phyloP scores from a whole-genome alignment of 2,329 filamentous ascomycete genomes.

The Claviceps sp. region DNA sequence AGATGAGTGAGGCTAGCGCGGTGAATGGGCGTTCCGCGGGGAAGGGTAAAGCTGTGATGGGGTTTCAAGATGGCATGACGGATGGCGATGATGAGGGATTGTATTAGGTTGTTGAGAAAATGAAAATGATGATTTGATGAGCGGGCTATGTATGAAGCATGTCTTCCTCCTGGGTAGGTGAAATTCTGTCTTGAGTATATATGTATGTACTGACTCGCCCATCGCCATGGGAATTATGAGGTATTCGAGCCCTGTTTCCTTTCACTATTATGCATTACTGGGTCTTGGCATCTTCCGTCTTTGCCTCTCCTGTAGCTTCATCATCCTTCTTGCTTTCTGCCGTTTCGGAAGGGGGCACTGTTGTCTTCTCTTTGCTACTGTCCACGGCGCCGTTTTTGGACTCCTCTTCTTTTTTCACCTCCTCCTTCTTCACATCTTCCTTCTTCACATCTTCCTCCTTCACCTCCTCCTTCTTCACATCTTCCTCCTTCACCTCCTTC shows the following conservation, averaged over 20 bases:
- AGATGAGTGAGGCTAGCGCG: constrained; percentile 12
- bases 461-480: constrained; percentile 14
- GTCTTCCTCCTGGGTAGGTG: no score
- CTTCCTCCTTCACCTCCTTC: constrained; percentile 12
- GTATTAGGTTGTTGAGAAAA: constrained; percentile 25
- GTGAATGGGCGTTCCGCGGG: constrained; percentile 29
- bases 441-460: constrained; percentile 5
- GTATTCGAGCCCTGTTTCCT: neutral
- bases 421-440: constrained; percentile 10
- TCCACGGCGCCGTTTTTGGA: constrained; percentile 14
- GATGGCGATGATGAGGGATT: constrained; percentile 45
- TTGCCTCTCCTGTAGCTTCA: constrained; percentile 6
- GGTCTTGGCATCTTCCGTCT: constrained; percentile 2
- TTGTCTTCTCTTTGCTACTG: constrained; percentile 11
- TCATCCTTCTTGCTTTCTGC: constrained; percentile 11
- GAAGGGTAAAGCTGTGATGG: constrained; percentile 41
- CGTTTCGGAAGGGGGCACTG: neutral
- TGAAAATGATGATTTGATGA: neutral
- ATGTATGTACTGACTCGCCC: no score
- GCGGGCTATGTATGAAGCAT: neutral
- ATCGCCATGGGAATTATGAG: neutral
- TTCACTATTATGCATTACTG: neutral
- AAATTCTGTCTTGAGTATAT: no score
- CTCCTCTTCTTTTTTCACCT: constrained; percentile 12
- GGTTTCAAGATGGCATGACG: constrained; percentile 39